phyloP scores from a whole-genome alignment of 169 alveolate species.

The Miamiensis avidus region DNA sequence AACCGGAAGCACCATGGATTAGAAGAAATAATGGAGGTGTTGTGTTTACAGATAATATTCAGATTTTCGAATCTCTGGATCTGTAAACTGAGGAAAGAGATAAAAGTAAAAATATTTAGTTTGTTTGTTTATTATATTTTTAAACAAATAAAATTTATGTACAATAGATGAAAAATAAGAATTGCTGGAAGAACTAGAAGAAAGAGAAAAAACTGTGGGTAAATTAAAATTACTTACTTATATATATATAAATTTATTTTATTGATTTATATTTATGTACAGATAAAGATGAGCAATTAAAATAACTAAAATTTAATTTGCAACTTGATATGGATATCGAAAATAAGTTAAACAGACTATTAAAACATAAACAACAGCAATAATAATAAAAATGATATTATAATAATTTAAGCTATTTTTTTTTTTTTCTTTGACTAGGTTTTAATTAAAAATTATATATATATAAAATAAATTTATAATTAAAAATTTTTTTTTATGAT shows the following conservation, averaged over 20 bases:
- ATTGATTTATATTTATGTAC: not conserved
- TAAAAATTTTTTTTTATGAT: too few relatives aligned
- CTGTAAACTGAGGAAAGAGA: conserved; percentile 46
- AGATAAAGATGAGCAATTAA: conserved; percentile 3
- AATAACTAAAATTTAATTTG: conserved; percentile 19
- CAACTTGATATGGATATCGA: conserved; percentile 30
- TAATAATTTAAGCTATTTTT: too few relatives aligned
- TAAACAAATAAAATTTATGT: too few relatives aligned
- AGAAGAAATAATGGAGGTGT: conserved; percentile 43
- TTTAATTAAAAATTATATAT: too few relatives aligned
- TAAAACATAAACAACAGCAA: conserved; percentile 18
- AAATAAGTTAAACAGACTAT: conserved; percentile 20
- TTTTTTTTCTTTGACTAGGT: too few relatives aligned
- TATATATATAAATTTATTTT: too few relatives aligned
- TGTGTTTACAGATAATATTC: conserved; percentile 42
- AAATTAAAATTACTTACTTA: not conserved
- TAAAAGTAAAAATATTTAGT: too few relatives aligned
- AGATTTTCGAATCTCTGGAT: conserved; percentile 35
- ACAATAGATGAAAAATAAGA: not conserved
- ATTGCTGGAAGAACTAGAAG: not conserved
- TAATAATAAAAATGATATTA: too few relatives aligned
- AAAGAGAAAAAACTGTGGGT: not conserved
- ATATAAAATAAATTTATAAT: too few relatives aligned
- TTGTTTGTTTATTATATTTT: not conserved
- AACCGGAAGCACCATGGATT: conserved; percentile 57